These are phyloP conservation scores for Linnemannia hyalina DNA, from an alignment of 192 early-diverging fungal genomes.

Conservation along the genomic window DNA sequence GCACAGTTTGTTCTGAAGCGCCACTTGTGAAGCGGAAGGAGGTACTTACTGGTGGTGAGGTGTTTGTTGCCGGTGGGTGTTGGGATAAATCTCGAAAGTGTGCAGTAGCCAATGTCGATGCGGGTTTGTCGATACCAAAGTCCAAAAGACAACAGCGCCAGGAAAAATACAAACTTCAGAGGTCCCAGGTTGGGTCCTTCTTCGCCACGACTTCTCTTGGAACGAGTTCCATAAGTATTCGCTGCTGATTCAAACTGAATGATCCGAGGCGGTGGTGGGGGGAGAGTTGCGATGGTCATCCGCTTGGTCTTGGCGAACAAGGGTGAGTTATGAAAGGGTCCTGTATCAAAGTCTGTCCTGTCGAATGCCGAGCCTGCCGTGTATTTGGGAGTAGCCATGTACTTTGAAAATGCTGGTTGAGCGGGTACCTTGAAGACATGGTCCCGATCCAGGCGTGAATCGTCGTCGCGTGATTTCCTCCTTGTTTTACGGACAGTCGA, in stretches of 20 bases:
- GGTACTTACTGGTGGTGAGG: not conserved
- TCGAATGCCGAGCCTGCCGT: not conserved
- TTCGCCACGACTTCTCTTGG: not conserved
- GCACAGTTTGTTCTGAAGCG: not conserved
- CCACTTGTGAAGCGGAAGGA: no score
- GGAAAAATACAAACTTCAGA: conserved; percentile 1
- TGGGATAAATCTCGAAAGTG: not conserved
- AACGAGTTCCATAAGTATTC: not conserved
- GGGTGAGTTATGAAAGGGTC: conserved; percentile 17
- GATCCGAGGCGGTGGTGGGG: not conserved
- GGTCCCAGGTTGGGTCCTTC: not conserved
- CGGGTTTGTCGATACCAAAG: conserved; percentile 50
- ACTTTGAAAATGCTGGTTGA: conserved; percentile 13
- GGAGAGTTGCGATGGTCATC: not conserved
- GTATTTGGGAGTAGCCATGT: conserved; percentile 16
- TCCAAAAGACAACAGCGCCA: conserved; percentile 19
- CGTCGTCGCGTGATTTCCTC: conserved; percentile 3
- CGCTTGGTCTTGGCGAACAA: conserved; percentile 19
- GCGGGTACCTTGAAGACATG: not conserved
- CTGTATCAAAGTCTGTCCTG: not conserved
- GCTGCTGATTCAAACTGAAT: conserved; percentile 1
- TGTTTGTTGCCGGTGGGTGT: not conserved
- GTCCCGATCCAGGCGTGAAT: not conserved
- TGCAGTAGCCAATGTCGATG: conserved; percentile 42
- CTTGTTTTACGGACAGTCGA: conserved; percentile 1